Evolutionary conservation across 805 yeast species (phyloP), one percentile per base, ranked within the genome.

Genomic region (Komagataella populi): DNA sequence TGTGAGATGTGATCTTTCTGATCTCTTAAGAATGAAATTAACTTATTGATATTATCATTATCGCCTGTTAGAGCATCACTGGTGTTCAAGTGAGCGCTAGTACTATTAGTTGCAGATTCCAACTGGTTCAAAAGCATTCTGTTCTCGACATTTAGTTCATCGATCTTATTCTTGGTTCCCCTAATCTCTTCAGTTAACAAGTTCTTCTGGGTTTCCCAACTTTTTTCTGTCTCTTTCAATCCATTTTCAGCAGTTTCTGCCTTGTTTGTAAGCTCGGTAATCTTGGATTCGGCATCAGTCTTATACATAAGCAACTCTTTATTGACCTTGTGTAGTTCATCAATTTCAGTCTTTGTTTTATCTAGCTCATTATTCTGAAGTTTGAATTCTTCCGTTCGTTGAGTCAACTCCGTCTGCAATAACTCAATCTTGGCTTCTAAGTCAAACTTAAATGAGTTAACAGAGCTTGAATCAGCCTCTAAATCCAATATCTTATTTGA

Each of bases 81-180:
- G 10, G 6, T 30, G 5, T 6, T 30, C 39, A 30, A 14, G 10
- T 30, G 12, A 20, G 24, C 43, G 2, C 49, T 55, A 6, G 49
- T 50, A 16, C 30, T 55, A 52, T 55, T 58, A 51, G 51, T 45
- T 1, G 54, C 54, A 20, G 57, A 62, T 48, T 65, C 91, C 23
- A 88, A 64, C 63, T 87, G 93, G 55, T 80, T 81, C 53, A 83
- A 74, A 16, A 87, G 67, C 4, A 86, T 70, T 49, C 77, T 70
- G 60, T 87, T 85, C 61, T 87, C 95, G n/a, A 77, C 70, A 12
- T 76, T 69, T 44, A 86, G 65, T 50, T 82, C 89, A 20, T 76
- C 72, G 23, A 77, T 59, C 54, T 80, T 75, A 3, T 64, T 56
- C 20, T 70, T 71, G 6, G 76, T 65, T 20, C 62, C 55, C n/a